Percentiles rank a stretch among this genome's conserved stretches.
phyloP scores from a whole-genome alignment of 768 basidiomycete species.

The Podaxis sp. region DNA sequence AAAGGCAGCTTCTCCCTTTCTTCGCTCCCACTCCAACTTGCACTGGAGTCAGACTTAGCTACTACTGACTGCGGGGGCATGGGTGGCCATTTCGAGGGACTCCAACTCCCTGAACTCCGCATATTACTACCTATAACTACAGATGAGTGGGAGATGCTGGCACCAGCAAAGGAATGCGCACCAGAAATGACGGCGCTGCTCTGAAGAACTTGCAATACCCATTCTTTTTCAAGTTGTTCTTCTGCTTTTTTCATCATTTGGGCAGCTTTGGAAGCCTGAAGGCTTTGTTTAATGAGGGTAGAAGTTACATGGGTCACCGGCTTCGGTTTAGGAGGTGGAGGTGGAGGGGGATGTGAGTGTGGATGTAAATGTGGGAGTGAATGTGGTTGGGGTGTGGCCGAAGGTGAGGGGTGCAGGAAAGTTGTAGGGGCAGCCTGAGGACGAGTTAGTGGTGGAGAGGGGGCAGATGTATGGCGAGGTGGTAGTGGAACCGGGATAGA shows the following conservation, averaged over 20 bases:
- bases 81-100: slow-evolving; percentile 20
- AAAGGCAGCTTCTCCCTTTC: slow-evolving; percentile 26
- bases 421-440: slow-evolving; percentile 21
- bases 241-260: slow-evolving; percentile 71
- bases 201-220: slow-evolving; percentile 71
- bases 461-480: slow-evolving; percentile 35
- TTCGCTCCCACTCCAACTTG: slow-evolving; percentile 6
- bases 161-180: slow-evolving; percentile 32
- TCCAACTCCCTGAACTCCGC: slow-evolving; percentile 11
- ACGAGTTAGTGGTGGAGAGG: slow-evolving; percentile 17
- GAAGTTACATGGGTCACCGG: slow-evolving; percentile 50
- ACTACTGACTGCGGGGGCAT: background rate
- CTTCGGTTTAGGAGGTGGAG: slow-evolving; percentile 19
- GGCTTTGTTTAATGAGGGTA: slow-evolving; percentile 67
- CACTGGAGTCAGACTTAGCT: slow-evolving; percentile 7
- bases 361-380: slow-evolving; percentile 15
- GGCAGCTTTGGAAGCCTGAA: slow-evolving; percentile 72
- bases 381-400: slow-evolving; percentile 20
- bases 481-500: slow-evolving; percentile 34
- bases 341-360: slow-evolving; percentile 17
- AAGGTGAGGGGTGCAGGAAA: slow-evolving; percentile 1
- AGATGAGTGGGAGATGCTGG: slow-evolving; percentile 32
- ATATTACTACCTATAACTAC: slow-evolving; percentile 34
- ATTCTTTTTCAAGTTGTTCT: slow-evolving; percentile 64
- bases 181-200: slow-evolving; percentile 46